These are phyloP conservation scores for Colletotrichum chlorophyti DNA, from an alignment of 2,329 filamentous ascomycete species.

Conservation along the genomic window DNA sequence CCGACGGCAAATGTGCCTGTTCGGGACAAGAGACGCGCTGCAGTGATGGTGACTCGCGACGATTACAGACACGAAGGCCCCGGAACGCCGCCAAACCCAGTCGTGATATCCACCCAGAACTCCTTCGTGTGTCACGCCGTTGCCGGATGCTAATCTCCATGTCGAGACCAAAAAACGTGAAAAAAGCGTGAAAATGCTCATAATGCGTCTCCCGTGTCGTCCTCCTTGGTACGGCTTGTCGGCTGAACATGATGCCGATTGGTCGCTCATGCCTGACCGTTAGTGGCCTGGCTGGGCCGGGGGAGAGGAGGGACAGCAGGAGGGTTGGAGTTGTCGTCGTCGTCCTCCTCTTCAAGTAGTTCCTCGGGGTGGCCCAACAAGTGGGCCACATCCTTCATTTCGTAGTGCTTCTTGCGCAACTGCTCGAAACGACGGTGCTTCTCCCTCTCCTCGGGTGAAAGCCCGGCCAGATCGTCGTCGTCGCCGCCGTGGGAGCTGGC, in stretches of 20 bases:
- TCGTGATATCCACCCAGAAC: conserved; percentile 29
- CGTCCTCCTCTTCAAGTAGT: conserved; percentile 67
- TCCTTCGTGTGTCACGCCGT: conserved; percentile 29
- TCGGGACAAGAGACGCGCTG: background rate
- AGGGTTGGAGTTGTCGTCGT: conserved; percentile 46
- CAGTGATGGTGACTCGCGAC: conserved; percentile 11
- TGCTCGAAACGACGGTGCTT: conserved; percentile 94
- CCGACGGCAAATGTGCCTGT: background rate
- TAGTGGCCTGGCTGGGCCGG: conserved; percentile 22
- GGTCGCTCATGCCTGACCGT: conserved; percentile 26
- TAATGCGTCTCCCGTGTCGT: conserved; percentile 9
- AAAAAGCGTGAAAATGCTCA: conserved; percentile 22
- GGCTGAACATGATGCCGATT: background rate
- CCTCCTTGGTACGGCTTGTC: background rate
- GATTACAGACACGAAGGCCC: conserved; percentile 21
- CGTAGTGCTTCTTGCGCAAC: conserved; percentile 95
- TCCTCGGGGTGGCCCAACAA: conserved; percentile 80
- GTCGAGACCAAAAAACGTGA: conserved; percentile 22
- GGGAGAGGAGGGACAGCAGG: conserved; percentile 52
- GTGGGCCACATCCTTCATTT: conserved; percentile 94
- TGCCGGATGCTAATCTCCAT: conserved; percentile 30
- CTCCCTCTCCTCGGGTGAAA: conserved; percentile 77
- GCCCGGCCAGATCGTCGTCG: conserved; percentile 58
- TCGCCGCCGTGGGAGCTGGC: conserved; percentile 61
- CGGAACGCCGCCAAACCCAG: conserved; percentile 28